Evolutionary conservation across 73 alveolate genomes (phyloP), one percentile per base, ranked within the genome.

Genomic region (Tetrahymena malaccensis): DNA sequence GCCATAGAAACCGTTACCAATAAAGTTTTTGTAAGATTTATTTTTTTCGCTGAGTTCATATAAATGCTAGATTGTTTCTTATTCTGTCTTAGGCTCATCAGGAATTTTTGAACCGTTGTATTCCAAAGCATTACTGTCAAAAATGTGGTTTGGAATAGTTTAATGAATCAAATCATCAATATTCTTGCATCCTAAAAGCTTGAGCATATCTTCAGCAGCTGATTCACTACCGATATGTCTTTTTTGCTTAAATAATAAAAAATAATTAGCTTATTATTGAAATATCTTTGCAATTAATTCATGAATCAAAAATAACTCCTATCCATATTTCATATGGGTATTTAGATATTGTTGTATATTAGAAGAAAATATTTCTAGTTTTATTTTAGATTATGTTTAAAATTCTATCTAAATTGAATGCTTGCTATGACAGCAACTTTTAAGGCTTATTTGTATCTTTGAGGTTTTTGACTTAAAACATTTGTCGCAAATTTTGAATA

Each of bases 1-100:
- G 35, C 97, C 97, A 94, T 94, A 96, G 95, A 56, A 95, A n/a
- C 99, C 99, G 94, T 97, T 94, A 31, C 99, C 99, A 35, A 97
- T 84, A 97, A 21, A 98, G 95, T 96, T 96, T 96, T 96, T 98
- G 89, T 96, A 94, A 31, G 97, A 94, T 50, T 96, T 93, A 94
- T 98, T 98, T 95, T 95, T 97, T 85, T 95, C 93, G n/a, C 98
- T 97, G 27, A 96, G 43, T 6, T 95, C 96, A 27, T 96, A 43
- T 55, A 98, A 94, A 38, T 97, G 96, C 35, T 85, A 85, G 25
- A 98, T 93, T 94, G 97, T 94, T 84, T 96, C 94, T 93, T 96
- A 57, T 55, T 96, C 98, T 0, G 97, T 93, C 93, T 96, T 97
- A 25, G 98, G 89, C 11, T 70, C 97, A 27, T 96, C 97, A 33